Evolutionary conservation across 2,329 filamentous ascomycete genomes (phyloP), one percentile per base, ranked within the genome.

Genomic region (Simplicillium sp.): DNA sequence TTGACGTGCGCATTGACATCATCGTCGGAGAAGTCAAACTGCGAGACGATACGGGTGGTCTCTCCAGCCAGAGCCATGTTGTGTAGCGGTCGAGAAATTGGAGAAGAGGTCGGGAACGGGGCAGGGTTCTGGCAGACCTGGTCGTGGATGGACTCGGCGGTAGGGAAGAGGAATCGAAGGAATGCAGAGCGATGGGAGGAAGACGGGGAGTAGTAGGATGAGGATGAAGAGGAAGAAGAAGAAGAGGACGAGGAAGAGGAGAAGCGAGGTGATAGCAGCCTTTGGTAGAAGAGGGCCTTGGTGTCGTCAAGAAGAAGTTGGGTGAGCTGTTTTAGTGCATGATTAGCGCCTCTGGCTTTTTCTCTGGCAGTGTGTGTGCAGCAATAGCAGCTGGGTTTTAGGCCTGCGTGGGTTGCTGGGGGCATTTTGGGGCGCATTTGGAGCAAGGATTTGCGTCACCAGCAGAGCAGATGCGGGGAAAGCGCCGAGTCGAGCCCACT

Each of bases 1-100:
- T 78, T 70, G 46, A 95, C 88, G 49, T 80, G 85, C 54, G 73
- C 77, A 60, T 87, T 87, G 55, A 96, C 75, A 62, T 88, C 75
- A 40, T 81, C 77, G 53, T 87, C 74, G 45, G 78, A 71, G 64
- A 89, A 90, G 41, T 94, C 86, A 65, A 97, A 97, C 62, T 92
- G 79, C 52, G 77, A 77, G 54, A 86, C 84, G 55, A 96, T 79
- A 56, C 77, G 78, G 72, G 81, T 80, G 44, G 88, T 87, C 65
- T 90, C 84, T 47, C 80, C 74, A 46, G 65, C 66, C 47, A 83
- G 68, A 44, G 71, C 65, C 79, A 84, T 84, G 50, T 67, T 69
- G 20, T 25, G 20, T 64, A 71, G 67, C 42, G 70, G 69, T 60
- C 59, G 62, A 34, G 76, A 80, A 40, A 71, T 65, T 12, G 76